These are phyloP conservation scores for Avicennia marina DNA, from an alignment of 257 asterid species.

Conservation along the genomic window DNA sequence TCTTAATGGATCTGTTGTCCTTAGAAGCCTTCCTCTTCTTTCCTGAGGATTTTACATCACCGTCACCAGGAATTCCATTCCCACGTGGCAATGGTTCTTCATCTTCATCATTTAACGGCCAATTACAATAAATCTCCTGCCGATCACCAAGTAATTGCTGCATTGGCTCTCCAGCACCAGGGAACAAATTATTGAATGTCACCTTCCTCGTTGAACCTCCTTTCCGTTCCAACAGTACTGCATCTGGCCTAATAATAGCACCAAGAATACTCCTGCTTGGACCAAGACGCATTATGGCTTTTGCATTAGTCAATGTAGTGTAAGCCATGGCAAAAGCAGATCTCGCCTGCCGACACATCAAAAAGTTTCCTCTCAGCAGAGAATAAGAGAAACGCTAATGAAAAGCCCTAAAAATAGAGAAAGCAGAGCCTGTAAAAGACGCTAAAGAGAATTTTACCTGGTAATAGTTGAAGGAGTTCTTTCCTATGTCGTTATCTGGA, in stretches of 20 bases:
- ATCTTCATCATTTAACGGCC: slow-evolving; percentile 57
- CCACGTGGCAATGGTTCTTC: slow-evolving; percentile 76
- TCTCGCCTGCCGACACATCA: slow-evolving; percentile 50
- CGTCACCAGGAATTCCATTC: slow-evolving; percentile 19
- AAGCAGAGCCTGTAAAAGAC: neutral
- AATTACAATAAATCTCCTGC: slow-evolving; percentile 65
- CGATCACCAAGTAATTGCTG: slow-evolving; percentile 31
- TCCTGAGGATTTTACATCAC: slow-evolving; percentile 33
- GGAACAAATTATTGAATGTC: slow-evolving; percentile 45
- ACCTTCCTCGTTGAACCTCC: slow-evolving; percentile 62
- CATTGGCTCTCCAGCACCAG: slow-evolving; percentile 50
- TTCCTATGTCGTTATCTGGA: slow-evolving; percentile 92
- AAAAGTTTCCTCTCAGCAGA: neutral
- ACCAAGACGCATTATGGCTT: slow-evolving; percentile 53
- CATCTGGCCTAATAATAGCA: slow-evolving; percentile 78
- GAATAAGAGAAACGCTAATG: too few species aligned
- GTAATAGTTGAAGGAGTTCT: slow-evolving; percentile 83
- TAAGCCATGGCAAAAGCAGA: slow-evolving; percentile 93
- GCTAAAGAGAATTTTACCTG: slow-evolving; percentile 39
- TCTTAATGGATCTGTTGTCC: slow-evolving; percentile 36
- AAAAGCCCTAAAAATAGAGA: neutral
- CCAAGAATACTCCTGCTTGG: slow-evolving; percentile 78
- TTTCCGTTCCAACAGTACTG: slow-evolving; percentile 71
- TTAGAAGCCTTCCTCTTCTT: slow-evolving; percentile 50
- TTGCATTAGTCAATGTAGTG: slow-evolving; percentile 55